Percentiles rank a stretch among this genome's conserved stretches.
Evolutionary conservation across 1,284 basidiomycete species (phyloP).

Genomic region (Melampsora occidentalis): DNA sequence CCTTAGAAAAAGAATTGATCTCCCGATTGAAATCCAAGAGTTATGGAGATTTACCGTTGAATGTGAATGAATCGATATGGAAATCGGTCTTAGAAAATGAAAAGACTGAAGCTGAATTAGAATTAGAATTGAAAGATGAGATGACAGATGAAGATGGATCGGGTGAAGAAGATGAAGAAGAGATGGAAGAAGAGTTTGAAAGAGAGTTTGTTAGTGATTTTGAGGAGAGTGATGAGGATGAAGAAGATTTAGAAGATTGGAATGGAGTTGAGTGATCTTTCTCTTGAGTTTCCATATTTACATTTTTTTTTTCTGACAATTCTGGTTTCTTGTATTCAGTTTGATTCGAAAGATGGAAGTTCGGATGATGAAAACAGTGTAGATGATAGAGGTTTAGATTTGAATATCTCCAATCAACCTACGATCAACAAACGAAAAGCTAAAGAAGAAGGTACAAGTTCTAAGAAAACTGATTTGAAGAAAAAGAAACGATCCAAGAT

Average conservation of each 20-base stretch:
- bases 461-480: slow-evolving; percentile 21
- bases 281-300: neutral
- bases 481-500: slow-evolving; percentile 17
- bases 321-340: neutral
- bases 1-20: slow-evolving; percentile 93
- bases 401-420: slow-evolving; percentile 17
- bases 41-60: slow-evolving; percentile 94
- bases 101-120: slow-evolving; percentile 44
- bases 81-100: slow-evolving; percentile 79
- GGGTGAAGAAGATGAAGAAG: slow-evolving; percentile 57
- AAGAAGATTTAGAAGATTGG: slow-evolving; percentile 36
- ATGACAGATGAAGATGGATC: slow-evolving; percentile 54
- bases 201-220: slow-evolving; percentile 83
- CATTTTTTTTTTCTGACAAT: neutral
- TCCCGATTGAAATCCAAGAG: slow-evolving; percentile 93
- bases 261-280: neutral
- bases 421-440: slow-evolving; percentile 12
- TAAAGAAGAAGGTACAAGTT: slow-evolving; percentile 1
- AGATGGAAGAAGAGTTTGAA: slow-evolving; percentile 60
- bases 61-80: slow-evolving; percentile 98
- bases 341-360: neutral
- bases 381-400: slow-evolving; percentile 22
- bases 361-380: slow-evolving; percentile 9
- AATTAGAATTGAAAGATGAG: slow-evolving; percentile 57
- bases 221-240: slow-evolving; percentile 54